Evolutionary conservation across 2,329 filamentous ascomycete species (phyloP).

Genomic region (Pseudopithomyces maydicus): DNA sequence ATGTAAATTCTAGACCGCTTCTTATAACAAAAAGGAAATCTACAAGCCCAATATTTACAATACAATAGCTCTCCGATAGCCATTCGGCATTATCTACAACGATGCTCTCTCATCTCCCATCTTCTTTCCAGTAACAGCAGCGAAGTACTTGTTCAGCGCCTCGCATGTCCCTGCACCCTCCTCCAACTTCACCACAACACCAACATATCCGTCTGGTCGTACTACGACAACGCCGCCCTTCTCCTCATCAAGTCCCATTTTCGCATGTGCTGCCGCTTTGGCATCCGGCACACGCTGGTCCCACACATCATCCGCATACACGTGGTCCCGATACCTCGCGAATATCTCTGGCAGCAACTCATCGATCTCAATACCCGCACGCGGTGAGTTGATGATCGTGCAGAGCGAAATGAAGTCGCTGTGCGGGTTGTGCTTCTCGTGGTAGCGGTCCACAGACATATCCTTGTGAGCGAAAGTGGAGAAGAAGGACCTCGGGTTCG

Average conservation of each 20-base stretch:
- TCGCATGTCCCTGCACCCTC: constrained; percentile 81
- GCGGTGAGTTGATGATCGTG: constrained; percentile 72
- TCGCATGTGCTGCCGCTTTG: constrained; percentile 77
- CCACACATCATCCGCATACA: constrained; percentile 85
- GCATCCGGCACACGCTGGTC: constrained; percentile 73
- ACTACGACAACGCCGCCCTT: constrained; percentile 82
- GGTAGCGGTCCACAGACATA: constrained; percentile 57
- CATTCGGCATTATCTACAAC: constrained; percentile 21
- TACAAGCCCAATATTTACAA: background rate
- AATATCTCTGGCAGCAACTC: constrained; percentile 72
- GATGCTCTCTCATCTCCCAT: constrained; percentile 45
- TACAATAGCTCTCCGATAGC: background rate
- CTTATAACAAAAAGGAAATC: background rate
- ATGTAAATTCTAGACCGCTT: too few species aligned
- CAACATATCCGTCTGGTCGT: constrained; percentile 85
- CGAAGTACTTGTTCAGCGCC: constrained; percentile 84
- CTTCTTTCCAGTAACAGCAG: constrained; percentile 70
- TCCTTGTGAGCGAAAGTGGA: constrained; percentile 67
- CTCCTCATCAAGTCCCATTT: constrained; percentile 79
- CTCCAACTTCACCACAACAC: constrained; percentile 72
- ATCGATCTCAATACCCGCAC: constrained; percentile 73
- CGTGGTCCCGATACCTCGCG: constrained; percentile 76
- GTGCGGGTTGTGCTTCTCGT: constrained; percentile 85
- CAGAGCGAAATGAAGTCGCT: constrained; percentile 80
- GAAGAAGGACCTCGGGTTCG: constrained; percentile 74